phyloP scores from a whole-genome alignment of 2,329 filamentous ascomycete species.

The Xylaria multiplex region DNA sequence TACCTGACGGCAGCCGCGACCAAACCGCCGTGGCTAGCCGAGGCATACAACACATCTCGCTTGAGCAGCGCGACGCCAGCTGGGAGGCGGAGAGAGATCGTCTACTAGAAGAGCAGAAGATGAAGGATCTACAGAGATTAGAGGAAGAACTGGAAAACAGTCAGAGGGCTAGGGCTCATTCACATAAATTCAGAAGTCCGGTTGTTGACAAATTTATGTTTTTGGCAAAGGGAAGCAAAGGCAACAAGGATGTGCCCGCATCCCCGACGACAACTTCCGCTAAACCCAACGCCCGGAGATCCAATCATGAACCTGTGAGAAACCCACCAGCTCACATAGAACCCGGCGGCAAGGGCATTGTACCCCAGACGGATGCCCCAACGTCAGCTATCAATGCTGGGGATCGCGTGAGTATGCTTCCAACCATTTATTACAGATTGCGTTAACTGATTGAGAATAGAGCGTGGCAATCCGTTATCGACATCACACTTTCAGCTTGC shows the following conservation, averaged over 20 bases:
- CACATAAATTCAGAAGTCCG: conserved; percentile 52
- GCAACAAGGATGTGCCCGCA: conserved; percentile 51
- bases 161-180: conserved; percentile 41
- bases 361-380: conserved; percentile 75
- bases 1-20: conserved; percentile 39
- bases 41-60: conserved; percentile 36
- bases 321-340: conserved; percentile 51
- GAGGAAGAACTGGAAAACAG: conserved; percentile 55
- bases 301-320: conserved; percentile 38
- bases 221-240: conserved; percentile 56
- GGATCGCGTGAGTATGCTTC: conserved; percentile 70
- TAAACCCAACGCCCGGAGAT: conserved; percentile 40
- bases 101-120: conserved; percentile 61
- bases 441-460: conserved; percentile 53
- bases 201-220: conserved; percentile 61
- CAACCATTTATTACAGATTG: conserved; percentile 23
- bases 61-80: conserved; percentile 50
- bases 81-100: conserved; percentile 60
- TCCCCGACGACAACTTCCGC: conserved; percentile 49
- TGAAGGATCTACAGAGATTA: conserved; percentile 58
- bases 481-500: conserved; percentile 74
- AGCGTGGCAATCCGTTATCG: conserved; percentile 78
- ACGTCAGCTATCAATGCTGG: conserved; percentile 82
- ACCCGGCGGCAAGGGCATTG: conserved; percentile 58
- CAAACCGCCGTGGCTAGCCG: conserved; percentile 35